Evolutionary conservation across 768 basidiomycete genomes (phyloP).

Genomic region (Mycena alexandri): DNA sequence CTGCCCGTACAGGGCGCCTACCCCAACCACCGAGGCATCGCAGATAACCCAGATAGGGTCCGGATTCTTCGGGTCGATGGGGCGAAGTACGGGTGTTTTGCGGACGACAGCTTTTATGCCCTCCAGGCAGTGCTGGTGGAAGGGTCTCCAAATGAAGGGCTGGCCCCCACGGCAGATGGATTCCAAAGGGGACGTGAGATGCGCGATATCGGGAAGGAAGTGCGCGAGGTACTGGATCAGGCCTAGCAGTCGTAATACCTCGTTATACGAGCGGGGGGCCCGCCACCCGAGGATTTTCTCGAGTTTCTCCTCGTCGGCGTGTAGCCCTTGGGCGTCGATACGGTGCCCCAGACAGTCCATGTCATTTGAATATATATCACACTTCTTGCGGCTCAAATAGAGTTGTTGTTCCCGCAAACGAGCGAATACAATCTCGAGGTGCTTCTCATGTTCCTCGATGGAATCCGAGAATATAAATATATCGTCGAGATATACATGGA

Average conservation of each 20-base stretch:
- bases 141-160: neutral
- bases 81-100: neutral
- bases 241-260: neutral
- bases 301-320: conserved; percentile 40
- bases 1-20: conserved; percentile 5
- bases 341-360: conserved; percentile 28
- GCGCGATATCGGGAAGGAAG: conserved; percentile 7
- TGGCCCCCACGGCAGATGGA: neutral
- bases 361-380: conserved; percentile 46
- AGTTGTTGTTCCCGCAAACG: conserved; percentile 44
- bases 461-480: conserved; percentile 54
- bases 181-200: neutral
- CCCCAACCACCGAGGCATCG: neutral
- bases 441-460: conserved; percentile 52
- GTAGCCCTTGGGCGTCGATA: conserved; percentile 49
- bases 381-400: conserved; percentile 44
- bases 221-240: conserved; percentile 5
- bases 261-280: neutral
- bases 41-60: conserved; percentile 7
- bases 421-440: conserved; percentile 49
- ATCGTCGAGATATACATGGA: conserved; percentile 62
- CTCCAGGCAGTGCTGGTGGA: conserved; percentile 5
- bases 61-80: neutral
- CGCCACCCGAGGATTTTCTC: neutral
- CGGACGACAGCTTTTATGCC: neutral